Conservation (phyloP, 192 early-diverging fungal genomes). For the Podila verticillata region DNA sequence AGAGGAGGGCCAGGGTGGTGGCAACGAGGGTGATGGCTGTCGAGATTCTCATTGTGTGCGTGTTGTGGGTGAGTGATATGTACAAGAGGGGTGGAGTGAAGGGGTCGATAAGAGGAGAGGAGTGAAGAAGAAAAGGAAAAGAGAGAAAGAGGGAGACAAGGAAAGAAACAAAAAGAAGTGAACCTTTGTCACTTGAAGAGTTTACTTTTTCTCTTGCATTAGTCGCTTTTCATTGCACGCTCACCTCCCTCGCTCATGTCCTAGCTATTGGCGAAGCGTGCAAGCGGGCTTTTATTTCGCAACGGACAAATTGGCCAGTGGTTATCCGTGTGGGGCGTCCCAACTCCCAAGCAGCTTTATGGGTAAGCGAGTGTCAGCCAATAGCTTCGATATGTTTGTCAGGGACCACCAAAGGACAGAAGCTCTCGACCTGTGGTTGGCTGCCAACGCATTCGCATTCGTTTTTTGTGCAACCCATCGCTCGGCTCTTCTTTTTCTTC, state of each 20-base stretch:
- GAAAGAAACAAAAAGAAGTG: background rate
- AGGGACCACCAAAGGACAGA: too few relatives aligned
- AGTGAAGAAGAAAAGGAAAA: constrained; percentile 5
- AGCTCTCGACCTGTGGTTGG: constrained; percentile 17
- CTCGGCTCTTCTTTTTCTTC: too few relatives aligned
- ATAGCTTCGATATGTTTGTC: background rate
- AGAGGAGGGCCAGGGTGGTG: constrained; percentile 21
- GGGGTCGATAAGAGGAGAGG: background rate
- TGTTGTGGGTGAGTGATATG: background rate
- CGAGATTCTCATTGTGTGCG: constrained; percentile 12
- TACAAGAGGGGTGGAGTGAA: background rate
- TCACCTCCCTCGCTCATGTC: too few relatives aligned
- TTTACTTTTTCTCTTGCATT: background rate
- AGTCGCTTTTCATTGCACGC: too few relatives aligned
- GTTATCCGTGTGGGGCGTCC: too few relatives aligned
- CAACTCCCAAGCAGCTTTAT: too few relatives aligned
- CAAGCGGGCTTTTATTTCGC: background rate
- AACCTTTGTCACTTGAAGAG: background rate
- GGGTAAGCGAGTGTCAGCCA: background rate
- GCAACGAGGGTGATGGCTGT: constrained; percentile 10
- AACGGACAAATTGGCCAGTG: too few relatives aligned
- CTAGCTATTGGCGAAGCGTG: background rate
- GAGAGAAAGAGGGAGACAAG: background rate
- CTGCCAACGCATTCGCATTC: constrained; percentile 29
- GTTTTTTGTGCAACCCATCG: background rate